These are phyloP conservation scores for Zopfia rhizophila DNA, from an alignment of 2,329 filamentous ascomycete species.

Conservation along the genomic window DNA sequence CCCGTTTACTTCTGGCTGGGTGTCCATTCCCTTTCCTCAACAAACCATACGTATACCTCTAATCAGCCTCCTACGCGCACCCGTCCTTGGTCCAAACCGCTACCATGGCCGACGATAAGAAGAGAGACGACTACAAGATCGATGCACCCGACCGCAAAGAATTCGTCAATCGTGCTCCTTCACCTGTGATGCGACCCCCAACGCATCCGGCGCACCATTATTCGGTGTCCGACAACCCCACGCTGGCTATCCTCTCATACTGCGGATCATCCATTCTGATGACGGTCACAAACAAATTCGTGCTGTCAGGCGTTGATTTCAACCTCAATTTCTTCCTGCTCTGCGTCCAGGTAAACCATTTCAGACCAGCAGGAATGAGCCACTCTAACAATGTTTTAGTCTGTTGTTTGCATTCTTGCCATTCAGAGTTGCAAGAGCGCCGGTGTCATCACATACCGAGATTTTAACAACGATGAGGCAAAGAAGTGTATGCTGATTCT, in stretches of 20 bases:
- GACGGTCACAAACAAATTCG: slow-evolving; percentile 99
- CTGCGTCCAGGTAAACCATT: slow-evolving; percentile 79
- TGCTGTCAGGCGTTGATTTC: slow-evolving; percentile 88
- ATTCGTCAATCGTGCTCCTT: slow-evolving; percentile 38
- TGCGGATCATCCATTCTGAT: slow-evolving; percentile 97
- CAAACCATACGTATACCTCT: slow-evolving; percentile 14
- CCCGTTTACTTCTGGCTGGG: slow-evolving; percentile 27
- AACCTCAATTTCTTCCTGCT: slow-evolving; percentile 98
- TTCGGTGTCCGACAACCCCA: slow-evolving; percentile 75
- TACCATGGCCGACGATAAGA: slow-evolving; percentile 89
- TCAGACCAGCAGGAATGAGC: slow-evolving; percentile 5
- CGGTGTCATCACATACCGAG: slow-evolving; percentile 83
- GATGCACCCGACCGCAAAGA: slow-evolving; percentile 65
- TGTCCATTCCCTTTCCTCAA: slow-evolving; percentile 25
- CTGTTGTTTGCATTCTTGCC: slow-evolving; percentile 85
- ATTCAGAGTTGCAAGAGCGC: slow-evolving; percentile 84
- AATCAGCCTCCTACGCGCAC: slow-evolving; percentile 6
- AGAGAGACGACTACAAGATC: slow-evolving; percentile 80
- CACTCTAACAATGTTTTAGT: slow-evolving; percentile 63
- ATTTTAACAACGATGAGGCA: slow-evolving; percentile 88
- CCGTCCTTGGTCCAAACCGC: slow-evolving; percentile 19
- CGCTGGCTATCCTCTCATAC: slow-evolving; percentile 86
- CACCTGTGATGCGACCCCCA: slow-evolving; percentile 62
- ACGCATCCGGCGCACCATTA: slow-evolving; percentile 51
- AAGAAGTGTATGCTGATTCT: slow-evolving; percentile 78